phyloP scores from a whole-genome alignment of 352 stramenopile genomes.

The Pythium sp. region DNA sequence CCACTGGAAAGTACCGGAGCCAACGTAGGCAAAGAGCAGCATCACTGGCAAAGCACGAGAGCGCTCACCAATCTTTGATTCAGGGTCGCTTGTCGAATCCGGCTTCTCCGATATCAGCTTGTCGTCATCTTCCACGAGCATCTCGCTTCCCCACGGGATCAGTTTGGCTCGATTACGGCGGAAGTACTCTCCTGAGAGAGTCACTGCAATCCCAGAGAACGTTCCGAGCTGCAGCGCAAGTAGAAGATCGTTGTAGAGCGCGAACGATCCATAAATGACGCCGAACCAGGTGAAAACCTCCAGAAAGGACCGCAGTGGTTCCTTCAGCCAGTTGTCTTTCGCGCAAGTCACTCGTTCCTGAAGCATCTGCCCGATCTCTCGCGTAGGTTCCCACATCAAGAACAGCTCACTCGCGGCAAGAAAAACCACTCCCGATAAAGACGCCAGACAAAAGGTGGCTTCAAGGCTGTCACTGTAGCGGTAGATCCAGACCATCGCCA shows the following conservation, averaged over 20 bases:
- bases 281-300: conserved; percentile 83
- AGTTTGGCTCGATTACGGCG: conserved; percentile 56
- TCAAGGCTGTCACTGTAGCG: conserved; percentile 85
- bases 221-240: conserved; percentile 78
- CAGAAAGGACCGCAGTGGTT: conserved; percentile 78
- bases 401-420: conserved; percentile 78
- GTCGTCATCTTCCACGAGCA: neutral
- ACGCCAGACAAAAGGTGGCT: conserved; percentile 78
- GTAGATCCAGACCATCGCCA: conserved; percentile 80
- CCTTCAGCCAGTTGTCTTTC: conserved; percentile 68
- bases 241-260: conserved; percentile 78
- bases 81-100: conserved; percentile 10
- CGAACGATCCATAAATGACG: conserved; percentile 77
- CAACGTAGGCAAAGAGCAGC: conserved; percentile 83
- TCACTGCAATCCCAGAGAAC: conserved; percentile 80
- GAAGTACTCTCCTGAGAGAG: conserved; percentile 75
- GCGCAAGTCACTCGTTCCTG: conserved; percentile 77
- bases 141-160: conserved; percentile 40
- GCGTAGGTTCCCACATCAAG: conserved; percentile 77
- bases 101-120: conserved; percentile 3
- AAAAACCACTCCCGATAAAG: conserved; percentile 76
- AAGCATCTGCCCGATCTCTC: conserved; percentile 66
- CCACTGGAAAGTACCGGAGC: conserved; percentile 84
- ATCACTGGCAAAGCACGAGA: conserved; percentile 49
- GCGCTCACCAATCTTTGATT: conserved; percentile 8